Percentiles rank a stretch among this genome's conserved stretches.
Conservation (phyloP, 2,329 filamentous ascomycete species). For the Celoporthe dispersa region DNA sequence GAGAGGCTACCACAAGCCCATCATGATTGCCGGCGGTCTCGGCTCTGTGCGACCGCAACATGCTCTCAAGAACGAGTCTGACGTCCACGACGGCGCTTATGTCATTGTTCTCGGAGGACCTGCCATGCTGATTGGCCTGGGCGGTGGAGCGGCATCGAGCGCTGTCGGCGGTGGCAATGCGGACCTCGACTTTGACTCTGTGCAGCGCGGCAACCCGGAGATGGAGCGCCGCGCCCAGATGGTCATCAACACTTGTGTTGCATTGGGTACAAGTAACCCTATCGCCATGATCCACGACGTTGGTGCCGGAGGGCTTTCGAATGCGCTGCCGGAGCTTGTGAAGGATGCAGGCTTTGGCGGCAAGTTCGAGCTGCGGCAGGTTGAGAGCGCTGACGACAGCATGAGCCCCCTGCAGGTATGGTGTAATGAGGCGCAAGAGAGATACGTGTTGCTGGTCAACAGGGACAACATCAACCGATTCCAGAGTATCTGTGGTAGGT, state of each 20-base stretch:
- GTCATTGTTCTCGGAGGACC: slow-evolving; percentile 93
- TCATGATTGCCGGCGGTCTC: slow-evolving; percentile 96
- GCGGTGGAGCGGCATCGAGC: slow-evolving; percentile 92
- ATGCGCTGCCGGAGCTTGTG: slow-evolving; percentile 84
- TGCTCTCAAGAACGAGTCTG: slow-evolving; percentile 79
- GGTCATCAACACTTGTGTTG: slow-evolving; percentile 93
- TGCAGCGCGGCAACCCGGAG: slow-evolving; percentile 95
- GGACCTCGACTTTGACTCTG: slow-evolving; percentile 94
- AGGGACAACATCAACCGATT: slow-evolving; percentile 80
- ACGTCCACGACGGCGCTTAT: slow-evolving; percentile 86
- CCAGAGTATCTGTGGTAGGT: slow-evolving; percentile 62
- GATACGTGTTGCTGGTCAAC: slow-evolving; percentile 91
- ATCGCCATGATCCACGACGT: slow-evolving; percentile 98
- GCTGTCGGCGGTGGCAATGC: slow-evolving; percentile 84
- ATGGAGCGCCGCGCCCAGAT: slow-evolving; percentile 95
- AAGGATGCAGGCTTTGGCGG: slow-evolving; percentile 91
- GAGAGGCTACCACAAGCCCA: slow-evolving; percentile 95
- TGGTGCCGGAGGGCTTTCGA: slow-evolving; percentile 79
- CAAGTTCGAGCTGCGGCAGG: slow-evolving; percentile 89
- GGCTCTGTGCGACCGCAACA: slow-evolving; percentile 91
- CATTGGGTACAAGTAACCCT: slow-evolving; percentile 81
- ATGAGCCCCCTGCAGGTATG: slow-evolving; percentile 98
- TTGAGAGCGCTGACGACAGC: slow-evolving; percentile 86
- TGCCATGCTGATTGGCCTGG: slow-evolving; percentile 96
- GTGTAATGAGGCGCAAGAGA: slow-evolving; percentile 96